Evolutionary conservation across 192 early-diverging fungal species (phyloP).

Genomic region (Linnemannia elongata): DNA sequence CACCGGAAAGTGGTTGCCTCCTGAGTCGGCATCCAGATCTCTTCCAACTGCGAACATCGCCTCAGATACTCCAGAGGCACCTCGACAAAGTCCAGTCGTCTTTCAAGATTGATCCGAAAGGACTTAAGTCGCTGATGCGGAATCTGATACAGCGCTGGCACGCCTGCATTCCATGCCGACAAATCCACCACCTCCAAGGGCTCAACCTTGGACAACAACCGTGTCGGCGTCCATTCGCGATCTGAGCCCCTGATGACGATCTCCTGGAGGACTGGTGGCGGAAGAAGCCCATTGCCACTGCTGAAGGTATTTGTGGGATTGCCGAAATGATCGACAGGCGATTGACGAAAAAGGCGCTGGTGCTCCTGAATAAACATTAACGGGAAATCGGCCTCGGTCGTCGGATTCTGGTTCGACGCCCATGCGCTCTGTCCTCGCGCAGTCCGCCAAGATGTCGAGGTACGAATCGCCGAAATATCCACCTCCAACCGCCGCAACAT

Average conservation of each 20-base stretch:
- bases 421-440: background rate
- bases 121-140: constrained; percentile 21
- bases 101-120: constrained; percentile 16
- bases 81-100: constrained; percentile 13
- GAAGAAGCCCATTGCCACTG: background rate
- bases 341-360: constrained; percentile 16
- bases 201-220: constrained; percentile 15
- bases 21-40: constrained; percentile 33
- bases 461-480: constrained; percentile 2
- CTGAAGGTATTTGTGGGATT: background rate
- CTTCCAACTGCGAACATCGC: constrained; percentile 14
- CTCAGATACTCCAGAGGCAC: constrained; percentile 8
- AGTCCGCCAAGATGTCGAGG: background rate
- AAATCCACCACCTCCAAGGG: constrained; percentile 34
- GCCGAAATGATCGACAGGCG: background rate
- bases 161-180: constrained; percentile 33
- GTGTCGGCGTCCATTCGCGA: constrained; percentile 14
- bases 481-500: constrained; percentile 33
- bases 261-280: constrained; percentile 22
- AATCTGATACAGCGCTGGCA: constrained; percentile 25
- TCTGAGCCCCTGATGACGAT: constrained; percentile 27
- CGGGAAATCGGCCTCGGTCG: constrained; percentile 5
- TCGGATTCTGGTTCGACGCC: background rate
- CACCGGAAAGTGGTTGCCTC: constrained; percentile 15
- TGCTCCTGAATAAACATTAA: constrained; percentile 35